These are phyloP conservation scores for Thielaviopsis ethacetica DNA, from an alignment of 2,329 filamentous ascomycete genomes.

Conservation along the genomic window DNA sequence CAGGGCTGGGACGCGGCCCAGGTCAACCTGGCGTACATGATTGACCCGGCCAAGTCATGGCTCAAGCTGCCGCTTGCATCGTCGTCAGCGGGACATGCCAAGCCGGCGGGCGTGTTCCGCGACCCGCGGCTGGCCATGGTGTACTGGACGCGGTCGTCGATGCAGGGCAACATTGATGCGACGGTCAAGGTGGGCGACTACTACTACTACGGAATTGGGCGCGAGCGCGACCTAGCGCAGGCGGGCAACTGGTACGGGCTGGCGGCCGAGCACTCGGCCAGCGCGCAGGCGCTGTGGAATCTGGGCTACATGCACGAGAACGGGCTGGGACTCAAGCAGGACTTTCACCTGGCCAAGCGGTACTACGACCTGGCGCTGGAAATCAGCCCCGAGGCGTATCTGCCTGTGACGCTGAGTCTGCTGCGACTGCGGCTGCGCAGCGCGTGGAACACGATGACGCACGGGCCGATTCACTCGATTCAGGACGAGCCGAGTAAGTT, in stretches of 20 bases:
- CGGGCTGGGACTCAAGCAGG: slow-evolving; percentile 77
- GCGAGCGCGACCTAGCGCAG: slow-evolving; percentile 57
- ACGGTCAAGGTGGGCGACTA: slow-evolving; percentile 98
- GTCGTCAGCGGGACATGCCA: slow-evolving; percentile 1
- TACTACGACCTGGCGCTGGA: slow-evolving; percentile 89
- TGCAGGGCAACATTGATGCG: slow-evolving; percentile 83
- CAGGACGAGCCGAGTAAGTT: slow-evolving; percentile 71
- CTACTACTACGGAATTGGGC: slow-evolving; percentile 71
- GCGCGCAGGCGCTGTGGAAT: slow-evolving; percentile 92
- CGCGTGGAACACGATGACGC: slow-evolving; percentile 86
- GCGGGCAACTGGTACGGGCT: slow-evolving; percentile 86
- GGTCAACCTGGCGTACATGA: slow-evolving; percentile 74
- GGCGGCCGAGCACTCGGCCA: slow-evolving; percentile 79
- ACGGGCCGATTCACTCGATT: slow-evolving; percentile 84
- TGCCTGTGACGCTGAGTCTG: slow-evolving; percentile 78
- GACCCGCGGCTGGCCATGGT: slow-evolving; percentile 56
- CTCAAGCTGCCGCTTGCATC: slow-evolving; percentile 32
- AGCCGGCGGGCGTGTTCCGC: slow-evolving; percentile 23
- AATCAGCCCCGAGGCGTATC: slow-evolving; percentile 82
- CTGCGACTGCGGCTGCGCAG: slow-evolving; percentile 71
- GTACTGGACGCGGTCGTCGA: slow-evolving; percentile 89
- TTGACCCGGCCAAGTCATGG: slow-evolving; percentile 55
- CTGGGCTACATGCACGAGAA: slow-evolving; percentile 99
- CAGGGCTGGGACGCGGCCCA: slow-evolving; percentile 83
- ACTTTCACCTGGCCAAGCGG: slow-evolving; percentile 91